phyloP scores from a whole-genome alignment of 2,329 filamentous ascomycete species.

The Xylaria sp. region DNA sequence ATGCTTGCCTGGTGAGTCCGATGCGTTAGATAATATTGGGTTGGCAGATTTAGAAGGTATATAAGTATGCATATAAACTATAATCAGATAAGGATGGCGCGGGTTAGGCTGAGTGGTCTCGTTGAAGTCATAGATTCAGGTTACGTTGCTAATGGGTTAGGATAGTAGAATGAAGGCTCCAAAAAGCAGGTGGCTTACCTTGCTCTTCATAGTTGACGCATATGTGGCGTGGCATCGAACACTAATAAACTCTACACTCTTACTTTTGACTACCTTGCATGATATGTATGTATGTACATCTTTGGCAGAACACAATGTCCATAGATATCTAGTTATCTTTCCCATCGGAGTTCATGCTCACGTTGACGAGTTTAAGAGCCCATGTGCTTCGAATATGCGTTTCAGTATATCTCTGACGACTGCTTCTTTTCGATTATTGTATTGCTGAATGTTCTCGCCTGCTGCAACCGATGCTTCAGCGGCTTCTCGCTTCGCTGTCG shows the following conservation, averaged over 20 bases:
- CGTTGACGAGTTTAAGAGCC: conserved; percentile 10
- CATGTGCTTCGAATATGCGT: conserved; percentile 34
- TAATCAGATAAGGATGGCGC: too few species aligned
- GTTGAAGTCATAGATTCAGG: too few species aligned
- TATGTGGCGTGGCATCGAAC: too few species aligned
- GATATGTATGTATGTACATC: not conserved
- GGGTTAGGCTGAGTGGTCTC: too few species aligned
- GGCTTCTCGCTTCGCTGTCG: conserved; percentile 26
- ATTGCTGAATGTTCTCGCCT: conserved; percentile 19
- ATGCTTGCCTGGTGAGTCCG: not conserved
- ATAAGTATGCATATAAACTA: too few species aligned
- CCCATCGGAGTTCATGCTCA: not conserved
- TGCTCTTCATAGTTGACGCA: too few species aligned
- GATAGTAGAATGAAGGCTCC: not conserved
- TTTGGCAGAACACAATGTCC: not conserved
- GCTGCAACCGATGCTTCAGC: conserved; percentile 9
- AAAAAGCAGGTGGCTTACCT: not conserved
- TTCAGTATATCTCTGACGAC: conserved; percentile 28
- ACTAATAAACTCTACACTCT: too few species aligned
- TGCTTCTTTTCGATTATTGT: conserved; percentile 30
- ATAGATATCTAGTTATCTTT: not conserved
- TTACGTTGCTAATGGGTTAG: not conserved
- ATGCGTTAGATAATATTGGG: too few species aligned
- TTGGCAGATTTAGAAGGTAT: too few species aligned
- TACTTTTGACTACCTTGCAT: too few species aligned